Conservation (phyloP, 345 rosid genomes). For the Viola odorata region DNA sequence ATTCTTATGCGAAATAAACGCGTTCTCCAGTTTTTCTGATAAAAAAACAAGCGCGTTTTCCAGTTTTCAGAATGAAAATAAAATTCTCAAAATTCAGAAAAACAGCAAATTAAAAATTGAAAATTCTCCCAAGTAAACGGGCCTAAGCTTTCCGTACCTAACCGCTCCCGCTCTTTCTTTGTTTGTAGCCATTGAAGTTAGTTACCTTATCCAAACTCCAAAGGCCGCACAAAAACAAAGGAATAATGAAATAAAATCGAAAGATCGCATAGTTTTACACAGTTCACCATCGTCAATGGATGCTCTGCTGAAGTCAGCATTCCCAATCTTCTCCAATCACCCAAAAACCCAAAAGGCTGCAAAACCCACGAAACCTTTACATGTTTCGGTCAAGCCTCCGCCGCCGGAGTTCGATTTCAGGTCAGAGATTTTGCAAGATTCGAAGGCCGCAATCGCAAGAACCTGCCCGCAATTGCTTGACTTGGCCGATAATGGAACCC, state of each 20-base stretch:
- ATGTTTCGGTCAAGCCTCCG: conserved; percentile 55
- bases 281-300: conserved; percentile 28
- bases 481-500: conserved; percentile 54
- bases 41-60: too few species aligned
- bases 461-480: conserved; percentile 50
- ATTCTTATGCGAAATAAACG: too few species aligned
- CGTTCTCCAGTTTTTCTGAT: too few species aligned
- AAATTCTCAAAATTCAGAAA: too few species aligned
- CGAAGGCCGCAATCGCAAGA: conserved; percentile 45
- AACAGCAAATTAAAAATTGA: too few species aligned
- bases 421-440: conserved; percentile 40
- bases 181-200: conserved; percentile 9
- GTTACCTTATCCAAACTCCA: conserved; percentile 16
- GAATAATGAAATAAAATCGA: too few species aligned
- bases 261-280: too few species aligned
- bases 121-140: too few species aligned
- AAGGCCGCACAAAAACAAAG: neutral
- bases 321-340: conserved; percentile 33
- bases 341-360: conserved; percentile 13
- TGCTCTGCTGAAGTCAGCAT: conserved; percentile 31
- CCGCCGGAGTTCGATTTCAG: conserved; percentile 76
- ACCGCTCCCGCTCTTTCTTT: too few species aligned
- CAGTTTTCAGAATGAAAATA: too few species aligned
- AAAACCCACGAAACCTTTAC: conserved; percentile 30
- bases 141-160: too few species aligned